Evolutionary conservation across 1,284 basidiomycete species (phyloP), one percentile per base, ranked within the genome.

Genomic region (Malassezia psittaci): DNA sequence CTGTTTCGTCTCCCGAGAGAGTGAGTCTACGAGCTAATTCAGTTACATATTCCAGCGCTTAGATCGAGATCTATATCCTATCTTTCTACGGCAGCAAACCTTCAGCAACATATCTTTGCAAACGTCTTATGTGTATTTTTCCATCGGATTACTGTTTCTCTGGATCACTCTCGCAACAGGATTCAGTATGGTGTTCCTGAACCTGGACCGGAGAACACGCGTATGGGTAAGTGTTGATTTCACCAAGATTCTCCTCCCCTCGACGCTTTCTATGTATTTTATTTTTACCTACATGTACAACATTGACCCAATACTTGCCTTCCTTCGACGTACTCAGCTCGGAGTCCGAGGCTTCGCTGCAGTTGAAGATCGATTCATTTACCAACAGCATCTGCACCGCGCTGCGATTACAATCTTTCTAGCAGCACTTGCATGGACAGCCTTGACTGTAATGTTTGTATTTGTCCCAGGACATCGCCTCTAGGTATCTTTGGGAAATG

Each of bases 1-100:
- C 86, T 96, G 80, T 98, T 96, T 79, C 89, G 96, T 74, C 79
- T 84, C 2, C 93, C 96, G 77, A 96, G 98, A 79, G 88, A 94
- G 72, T 74, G 94, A 73, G 90, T 91, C 94, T 13, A 32, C 15
- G 16, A 8, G 6, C 38, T 53, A 6, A 46, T 15, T 86, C 90
- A 53, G 51, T 19, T 53, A 47, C 35, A 32, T 54, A 4, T 54
- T 42, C 24, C 12, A 16, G 15, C 46, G 37, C 15, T 35, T 54
- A 13, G 46, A 54, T 18, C 2, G 11, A 76, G 90, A 96, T 70
- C 87, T 88, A n/a, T 96, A 93, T 79, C 70, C 72, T 5, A 82
- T 90, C 3, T 98, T 98, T 81, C 78, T 98, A 51, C 82, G 93
- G 53, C 84, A 88, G 5, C 98, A 98, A 77, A 90, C 91, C 9